Conservation (phyloP, 2,329 filamentous ascomycete species). For the Neofusicoccum sp. region DNA sequence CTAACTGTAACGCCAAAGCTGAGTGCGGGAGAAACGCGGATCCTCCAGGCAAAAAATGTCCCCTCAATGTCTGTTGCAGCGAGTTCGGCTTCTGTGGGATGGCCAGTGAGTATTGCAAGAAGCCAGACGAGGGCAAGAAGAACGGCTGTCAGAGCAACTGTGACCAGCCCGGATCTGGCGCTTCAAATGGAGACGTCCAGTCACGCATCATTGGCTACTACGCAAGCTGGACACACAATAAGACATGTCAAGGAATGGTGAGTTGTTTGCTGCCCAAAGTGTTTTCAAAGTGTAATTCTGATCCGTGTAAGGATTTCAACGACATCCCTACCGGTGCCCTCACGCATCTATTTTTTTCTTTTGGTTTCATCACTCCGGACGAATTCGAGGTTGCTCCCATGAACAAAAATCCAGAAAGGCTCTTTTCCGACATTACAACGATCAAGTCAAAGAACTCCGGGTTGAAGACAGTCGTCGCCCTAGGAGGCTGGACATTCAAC, state of each 20-base stretch:
- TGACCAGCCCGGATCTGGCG: neutral
- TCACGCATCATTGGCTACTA: slow-evolving; percentile 19
- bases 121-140: neutral
- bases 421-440: slow-evolving; percentile 32
- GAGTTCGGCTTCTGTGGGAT: slow-evolving; percentile 10
- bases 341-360: slow-evolving; percentile 28
- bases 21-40: slow-evolving; percentile 21
- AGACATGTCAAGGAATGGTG: slow-evolving; percentile 24
- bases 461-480: slow-evolving; percentile 39
- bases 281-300: no score
- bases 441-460: slow-evolving; percentile 30
- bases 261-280: no score
- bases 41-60: slow-evolving; percentile 20
- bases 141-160: slow-evolving; percentile 12
- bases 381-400: slow-evolving; percentile 27
- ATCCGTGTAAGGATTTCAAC: neutral
- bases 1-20: slow-evolving; percentile 20
- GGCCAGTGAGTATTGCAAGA: slow-evolving; percentile 11
- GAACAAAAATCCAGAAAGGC: slow-evolving; percentile 20
- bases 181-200: neutral
- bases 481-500: slow-evolving; percentile 46
- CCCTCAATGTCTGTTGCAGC: slow-evolving; percentile 20
- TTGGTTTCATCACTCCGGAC: slow-evolving; percentile 23
- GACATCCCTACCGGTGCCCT: slow-evolving; percentile 26
- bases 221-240: slow-evolving; percentile 3